These are phyloP conservation scores for Euphorbia lathyris DNA, from an alignment of 345 rosid species.

Conservation along the genomic window DNA sequence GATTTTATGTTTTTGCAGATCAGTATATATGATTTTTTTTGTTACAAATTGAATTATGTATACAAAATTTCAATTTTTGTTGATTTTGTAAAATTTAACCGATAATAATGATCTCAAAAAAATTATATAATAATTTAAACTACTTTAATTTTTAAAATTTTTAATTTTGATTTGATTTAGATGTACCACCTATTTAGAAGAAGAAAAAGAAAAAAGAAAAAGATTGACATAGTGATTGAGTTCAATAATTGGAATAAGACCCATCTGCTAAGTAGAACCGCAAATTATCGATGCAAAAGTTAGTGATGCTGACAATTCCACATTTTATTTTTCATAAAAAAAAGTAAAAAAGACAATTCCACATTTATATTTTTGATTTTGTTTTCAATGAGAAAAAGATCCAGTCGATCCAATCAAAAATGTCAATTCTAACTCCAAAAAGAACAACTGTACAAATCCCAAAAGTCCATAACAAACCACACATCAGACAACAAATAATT, in stretches of 20 bases:
- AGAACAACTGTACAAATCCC: background rate
- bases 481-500: background rate
- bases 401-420: constrained; percentile 11
- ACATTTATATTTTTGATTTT: too few relatives aligned
- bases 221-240: background rate
- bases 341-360: too few relatives aligned
- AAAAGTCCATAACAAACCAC: background rate
- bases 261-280: background rate
- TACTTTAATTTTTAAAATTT: too few relatives aligned
- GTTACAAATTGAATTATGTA: too few relatives aligned
- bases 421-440: constrained; percentile 2
- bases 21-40: too few relatives aligned
- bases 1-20: too few relatives aligned
- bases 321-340: background rate
- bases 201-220: background rate
- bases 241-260: constrained; percentile 1
- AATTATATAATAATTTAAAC: too few relatives aligned
- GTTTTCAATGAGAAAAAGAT: constrained; percentile 1
- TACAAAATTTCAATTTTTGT: too few relatives aligned
- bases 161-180: too few relatives aligned
- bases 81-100: too few relatives aligned
- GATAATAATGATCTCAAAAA: too few relatives aligned
- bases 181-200: too few relatives aligned
- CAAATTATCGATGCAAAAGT: background rate
- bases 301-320: constrained; percentile 13